phyloP scores from a whole-genome alignment of 257 asterid genomes.

The Solanum piurae region DNA sequence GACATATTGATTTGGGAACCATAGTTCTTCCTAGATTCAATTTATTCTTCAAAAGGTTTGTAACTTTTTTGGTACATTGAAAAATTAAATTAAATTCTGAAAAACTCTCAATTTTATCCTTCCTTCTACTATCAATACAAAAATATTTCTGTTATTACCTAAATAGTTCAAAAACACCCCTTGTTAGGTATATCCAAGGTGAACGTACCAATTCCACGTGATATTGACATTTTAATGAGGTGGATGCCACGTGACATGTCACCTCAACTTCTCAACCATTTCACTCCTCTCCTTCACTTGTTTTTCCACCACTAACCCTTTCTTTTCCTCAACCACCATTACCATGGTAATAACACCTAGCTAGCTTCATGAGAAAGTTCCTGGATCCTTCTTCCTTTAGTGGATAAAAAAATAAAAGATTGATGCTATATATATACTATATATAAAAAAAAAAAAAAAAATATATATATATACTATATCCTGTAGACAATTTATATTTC shows the following conservation, averaged over 20 bases:
- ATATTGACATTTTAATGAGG: background rate
- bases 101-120: background rate
- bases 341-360: background rate
- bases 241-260: background rate
- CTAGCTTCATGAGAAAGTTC: background rate
- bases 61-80: background rate
- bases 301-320: background rate
- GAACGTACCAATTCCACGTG: too few relatives aligned
- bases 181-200: background rate
- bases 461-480: background rate
- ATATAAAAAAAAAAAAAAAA: too few relatives aligned
- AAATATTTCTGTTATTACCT: background rate
- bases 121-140: too few relatives aligned
- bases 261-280: background rate
- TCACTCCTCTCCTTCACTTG: background rate
- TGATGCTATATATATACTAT: too few relatives aligned
- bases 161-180: background rate
- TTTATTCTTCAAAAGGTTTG: background rate
- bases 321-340: background rate
- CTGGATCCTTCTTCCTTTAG: background rate
- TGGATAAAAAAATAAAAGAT: background rate
- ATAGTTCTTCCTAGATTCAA: background rate
- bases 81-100: background rate
- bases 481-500: conserved; percentile 15
- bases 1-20: background rate